Percentiles rank a stretch among this genome's conserved stretches.
phyloP scores from a whole-genome alignment of 139 green algal genomes.

The Ostreobium quekettii region DNA sequence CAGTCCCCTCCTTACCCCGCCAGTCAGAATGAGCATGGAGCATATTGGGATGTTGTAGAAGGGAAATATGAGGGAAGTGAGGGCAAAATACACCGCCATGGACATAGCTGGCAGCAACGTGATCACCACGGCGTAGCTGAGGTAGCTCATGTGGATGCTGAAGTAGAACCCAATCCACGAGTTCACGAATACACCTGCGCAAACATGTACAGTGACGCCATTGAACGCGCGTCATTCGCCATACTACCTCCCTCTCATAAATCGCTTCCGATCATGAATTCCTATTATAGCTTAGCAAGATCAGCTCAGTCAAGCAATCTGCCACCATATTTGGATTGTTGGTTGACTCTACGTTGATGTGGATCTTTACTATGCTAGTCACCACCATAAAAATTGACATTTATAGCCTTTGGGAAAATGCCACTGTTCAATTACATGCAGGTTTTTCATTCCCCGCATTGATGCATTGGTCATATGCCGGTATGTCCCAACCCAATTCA shows the following conservation, averaged over 20 bases:
- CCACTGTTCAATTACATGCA: no score
- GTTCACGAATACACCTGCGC: constrained; percentile 15
- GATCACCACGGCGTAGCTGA: constrained; percentile 7
- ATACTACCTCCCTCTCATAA: no score
- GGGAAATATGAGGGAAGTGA: constrained; percentile 13
- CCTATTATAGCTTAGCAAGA: background rate
- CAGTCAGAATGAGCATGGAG: constrained; percentile 4
- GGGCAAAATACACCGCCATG: background rate
- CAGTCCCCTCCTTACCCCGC: constrained; percentile 7
- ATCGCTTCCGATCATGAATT: no score
- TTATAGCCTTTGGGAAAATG: no score
- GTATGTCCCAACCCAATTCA: no score
- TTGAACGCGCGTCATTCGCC: no score
- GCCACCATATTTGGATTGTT: background rate
- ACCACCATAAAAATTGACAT: no score
- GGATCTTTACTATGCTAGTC: no score
- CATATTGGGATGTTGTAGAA: constrained; percentile 19
- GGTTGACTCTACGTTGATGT: background rate
- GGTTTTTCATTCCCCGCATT: no score
- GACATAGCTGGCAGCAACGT: constrained; percentile 4
- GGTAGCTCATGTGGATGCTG: constrained; percentile 14
- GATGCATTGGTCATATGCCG: no score
- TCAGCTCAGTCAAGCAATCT: background rate
- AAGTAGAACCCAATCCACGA: constrained; percentile 21
- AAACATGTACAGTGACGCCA: no score